A percentile compares a stretch with the other conserved stretches of the same genome.
Conservation (phyloP, 1,139 yeast genomes). For the Geotrichum aggregatum region DNA sequence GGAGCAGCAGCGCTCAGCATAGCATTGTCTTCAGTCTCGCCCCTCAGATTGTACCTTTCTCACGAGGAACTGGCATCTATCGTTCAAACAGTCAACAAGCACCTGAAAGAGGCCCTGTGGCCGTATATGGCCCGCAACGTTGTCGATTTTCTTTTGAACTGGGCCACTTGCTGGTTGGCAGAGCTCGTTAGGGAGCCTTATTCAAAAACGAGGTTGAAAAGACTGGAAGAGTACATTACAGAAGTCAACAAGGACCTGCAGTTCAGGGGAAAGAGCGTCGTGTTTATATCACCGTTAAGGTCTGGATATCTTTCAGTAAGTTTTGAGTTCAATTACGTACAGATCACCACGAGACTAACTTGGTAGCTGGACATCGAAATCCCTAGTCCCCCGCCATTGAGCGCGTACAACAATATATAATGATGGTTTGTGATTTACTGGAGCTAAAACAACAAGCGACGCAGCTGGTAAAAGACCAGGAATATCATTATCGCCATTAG, state of each 20-base stretch:
- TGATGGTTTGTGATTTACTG: background rate
- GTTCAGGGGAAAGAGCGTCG: slow-evolving; percentile 34
- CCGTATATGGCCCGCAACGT: slow-evolving; percentile 42
- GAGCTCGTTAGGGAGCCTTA: slow-evolving; percentile 17
- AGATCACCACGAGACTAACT: background rate
- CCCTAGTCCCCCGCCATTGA: slow-evolving; percentile 16
- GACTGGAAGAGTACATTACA: slow-evolving; percentile 48
- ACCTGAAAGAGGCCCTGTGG: slow-evolving; percentile 43
- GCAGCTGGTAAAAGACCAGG: slow-evolving; percentile 17
- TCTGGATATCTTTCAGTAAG: slow-evolving; percentile 62
- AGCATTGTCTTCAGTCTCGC: slow-evolving; percentile 38
- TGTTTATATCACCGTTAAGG: slow-evolving; percentile 51
- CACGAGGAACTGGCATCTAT: slow-evolving; percentile 43
- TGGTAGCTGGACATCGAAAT: slow-evolving; percentile 23
- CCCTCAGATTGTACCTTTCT: slow-evolving; percentile 46
- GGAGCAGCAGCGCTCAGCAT: background rate
- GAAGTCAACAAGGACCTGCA: slow-evolving; percentile 41
- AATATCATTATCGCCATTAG: slow-evolving; percentile 30
- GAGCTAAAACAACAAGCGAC: slow-evolving; percentile 11
- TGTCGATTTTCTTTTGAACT: slow-evolving; percentile 39
- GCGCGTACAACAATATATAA: slow-evolving; percentile 1
- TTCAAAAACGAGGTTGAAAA: slow-evolving; percentile 37
- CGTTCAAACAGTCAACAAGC: slow-evolving; percentile 46
- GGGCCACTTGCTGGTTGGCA: slow-evolving; percentile 13
- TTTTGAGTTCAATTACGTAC: slow-evolving; percentile 23